phyloP scores from a whole-genome alignment of 1,284 basidiomycete genomes.

The Coniferiporia sulphurascens region DNA sequence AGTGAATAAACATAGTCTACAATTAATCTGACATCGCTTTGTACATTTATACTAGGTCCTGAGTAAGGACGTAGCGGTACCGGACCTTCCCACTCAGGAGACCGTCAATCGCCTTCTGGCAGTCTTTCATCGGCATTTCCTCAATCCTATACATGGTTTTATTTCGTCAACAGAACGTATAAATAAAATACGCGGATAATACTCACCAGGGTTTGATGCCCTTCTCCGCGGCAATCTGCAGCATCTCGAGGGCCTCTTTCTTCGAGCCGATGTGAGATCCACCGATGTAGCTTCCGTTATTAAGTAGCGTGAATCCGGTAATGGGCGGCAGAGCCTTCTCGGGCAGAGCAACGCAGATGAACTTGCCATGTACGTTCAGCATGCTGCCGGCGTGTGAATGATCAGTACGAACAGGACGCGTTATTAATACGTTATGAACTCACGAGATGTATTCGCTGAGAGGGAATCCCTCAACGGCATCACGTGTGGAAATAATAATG shows the following conservation, averaged over 20 bases:
- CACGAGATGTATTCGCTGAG: constrained; percentile 33
- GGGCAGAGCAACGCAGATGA: constrained; percentile 14
- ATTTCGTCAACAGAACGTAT: not conserved
- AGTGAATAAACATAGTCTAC: not conserved
- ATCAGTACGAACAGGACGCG: no score
- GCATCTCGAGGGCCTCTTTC: constrained; percentile 16
- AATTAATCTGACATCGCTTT: not conserved
- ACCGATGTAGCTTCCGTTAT: constrained; percentile 12
- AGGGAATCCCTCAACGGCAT: constrained; percentile 25
- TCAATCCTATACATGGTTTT: constrained; percentile 30
- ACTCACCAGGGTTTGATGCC: constrained; percentile 31
- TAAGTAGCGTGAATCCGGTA: not conserved
- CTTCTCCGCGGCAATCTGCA: constrained; percentile 32
- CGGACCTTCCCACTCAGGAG: constrained; percentile 48
- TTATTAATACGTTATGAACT: not conserved
- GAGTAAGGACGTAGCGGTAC: constrained; percentile 47
- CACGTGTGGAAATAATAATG: constrained; percentile 45
- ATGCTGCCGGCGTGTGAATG: not conserved
- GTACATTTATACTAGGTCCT: constrained; percentile 26
- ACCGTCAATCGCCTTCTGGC: constrained; percentile 47
- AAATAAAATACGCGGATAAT: not conserved
- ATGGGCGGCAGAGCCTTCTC: constrained; percentile 5
- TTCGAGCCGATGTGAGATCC: constrained; percentile 18
- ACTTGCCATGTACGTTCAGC: constrained; percentile 14
- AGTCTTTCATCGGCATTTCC: constrained; percentile 55